Evolutionary conservation across 2,329 filamentous ascomycete species (phyloP).

Genomic region (Thielaviopsis euricoi): DNA sequence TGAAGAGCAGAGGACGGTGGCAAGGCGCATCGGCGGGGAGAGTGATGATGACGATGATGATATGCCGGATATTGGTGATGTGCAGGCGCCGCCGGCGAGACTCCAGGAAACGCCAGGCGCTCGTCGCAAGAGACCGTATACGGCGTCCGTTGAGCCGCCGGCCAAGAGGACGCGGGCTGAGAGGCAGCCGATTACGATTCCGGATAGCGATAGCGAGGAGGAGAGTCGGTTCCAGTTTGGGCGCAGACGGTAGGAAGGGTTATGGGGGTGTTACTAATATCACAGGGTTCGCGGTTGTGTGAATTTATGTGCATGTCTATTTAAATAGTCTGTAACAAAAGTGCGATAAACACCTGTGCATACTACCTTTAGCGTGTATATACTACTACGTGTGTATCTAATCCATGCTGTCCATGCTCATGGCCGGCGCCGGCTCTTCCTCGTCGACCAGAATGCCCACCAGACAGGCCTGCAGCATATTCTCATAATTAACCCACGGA

Average conservation of each 20-base stretch:
- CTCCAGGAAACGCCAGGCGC: too few relatives aligned
- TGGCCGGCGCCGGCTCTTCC: slow-evolving; percentile 24
- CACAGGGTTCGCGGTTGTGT: too few relatives aligned
- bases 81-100: too few relatives aligned
- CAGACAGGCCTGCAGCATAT: slow-evolving; percentile 47
- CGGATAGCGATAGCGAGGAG: slow-evolving; percentile 35
- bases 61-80: slow-evolving; percentile 7
- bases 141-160: slow-evolving; percentile 16
- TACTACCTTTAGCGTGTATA: too few relatives aligned
- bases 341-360: too few relatives aligned
- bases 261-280: neutral
- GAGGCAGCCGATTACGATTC: slow-evolving; percentile 20
- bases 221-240: slow-evolving; percentile 40
- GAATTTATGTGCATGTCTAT: too few relatives aligned
- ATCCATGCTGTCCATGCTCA: slow-evolving; percentile 46
- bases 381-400: slow-evolving; percentile 17
- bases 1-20: too few relatives aligned
- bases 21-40: neutral
- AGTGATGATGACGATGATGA: slow-evolving; percentile 20
- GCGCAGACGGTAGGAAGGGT: slow-evolving; percentile 24
- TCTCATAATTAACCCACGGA: slow-evolving; percentile 58
- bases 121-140: slow-evolving; percentile 18
- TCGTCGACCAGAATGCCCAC: slow-evolving; percentile 48
- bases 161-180: slow-evolving; percentile 20
- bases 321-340: too few relatives aligned